These are phyloP conservation scores for Brasenia schreberi DNA, from an alignment of 164 flowering plant species.

Conservation along the genomic window DNA sequence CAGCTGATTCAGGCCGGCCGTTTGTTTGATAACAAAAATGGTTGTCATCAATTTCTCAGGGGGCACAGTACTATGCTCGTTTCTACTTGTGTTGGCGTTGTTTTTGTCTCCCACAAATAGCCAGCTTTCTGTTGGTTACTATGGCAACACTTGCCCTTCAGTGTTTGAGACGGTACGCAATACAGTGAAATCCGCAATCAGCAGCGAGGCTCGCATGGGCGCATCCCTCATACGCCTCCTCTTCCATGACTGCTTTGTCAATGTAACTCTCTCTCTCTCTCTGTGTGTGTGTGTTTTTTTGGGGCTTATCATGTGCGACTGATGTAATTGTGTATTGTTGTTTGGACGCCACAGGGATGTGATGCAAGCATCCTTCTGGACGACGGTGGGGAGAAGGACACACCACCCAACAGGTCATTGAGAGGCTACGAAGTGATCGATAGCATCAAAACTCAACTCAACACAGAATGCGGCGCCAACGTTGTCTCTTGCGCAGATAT, in stretches of 20 bases:
- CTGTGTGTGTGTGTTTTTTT: too few relatives aligned
- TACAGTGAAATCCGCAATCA: constrained; percentile 10
- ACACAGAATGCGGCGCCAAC: constrained; percentile 11
- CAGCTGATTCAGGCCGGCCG: too few relatives aligned
- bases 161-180: constrained; percentile 19
- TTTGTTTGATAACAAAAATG: too few relatives aligned
- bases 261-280: constrained; percentile 3
- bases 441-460: constrained; percentile 13
- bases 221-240: constrained; percentile 28
- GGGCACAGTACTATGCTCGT: too few relatives aligned
- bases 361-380: constrained; percentile 13
- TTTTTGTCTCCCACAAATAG: constrained; percentile 6
- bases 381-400: constrained; percentile 7
- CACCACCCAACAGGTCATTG: constrained; percentile 1
- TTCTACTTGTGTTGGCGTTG: too few relatives aligned
- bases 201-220: constrained; percentile 25
- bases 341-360: constrained; percentile 9
- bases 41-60: too few relatives aligned
- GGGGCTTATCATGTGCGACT: neutral
- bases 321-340: neutral
- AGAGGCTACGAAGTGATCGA: constrained; percentile 14
- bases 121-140: constrained; percentile 17
- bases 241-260: constrained; percentile 35
- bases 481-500: constrained; percentile 26
- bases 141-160: constrained; percentile 20